Base-by-base conservation (phyloP, 805 yeast genomes). In the Wickerhamiella alocasiicola region DNA sequence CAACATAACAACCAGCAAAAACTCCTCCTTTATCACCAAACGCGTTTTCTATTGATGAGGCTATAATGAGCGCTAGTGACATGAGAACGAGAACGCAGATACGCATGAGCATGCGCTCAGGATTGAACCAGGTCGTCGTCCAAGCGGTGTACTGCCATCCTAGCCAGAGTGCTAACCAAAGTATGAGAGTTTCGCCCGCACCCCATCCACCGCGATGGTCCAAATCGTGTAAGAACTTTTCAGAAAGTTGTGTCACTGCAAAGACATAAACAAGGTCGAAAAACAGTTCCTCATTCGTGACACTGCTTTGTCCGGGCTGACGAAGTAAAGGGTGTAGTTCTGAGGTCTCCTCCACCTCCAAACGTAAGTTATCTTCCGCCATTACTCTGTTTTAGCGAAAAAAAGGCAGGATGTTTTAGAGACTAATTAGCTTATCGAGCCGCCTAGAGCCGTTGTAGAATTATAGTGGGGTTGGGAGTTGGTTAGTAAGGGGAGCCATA, bases 61-160 rank as follows among this genome's bases (percentile, higher is more conserved):
- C 35, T 24, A 31, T 31, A n/a, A 31, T 18, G 7, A 31, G n/a
- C 4, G 20, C 35, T n/a, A 31, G 35, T 5, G 35, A 3, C 35
- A 31, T 31, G 7, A 31, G 25, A 9, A 19, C n/a, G 16, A 31
- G 25, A 17, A 31, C 7, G 12, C 35, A 31, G 9, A 31, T 19
- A 9, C 35, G 23, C 35, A 31, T 31, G 3, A 24, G 35, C 25
- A 19, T 31, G 12, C 20, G 20, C 20, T 18, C 23, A 9, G 35
- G 35, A 19, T 31, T 18, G 13, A 31, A 31, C 35, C 35, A 31
- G 35, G 17, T 31, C 11, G 35, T 31, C 11, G 15, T 5, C 35
- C 35, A 31, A 9, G 23, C 18, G 9, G 35, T 31, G 35, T 31
- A 31, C 35, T 31, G 35, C 35, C 35, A 31, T 16, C 35, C 35